Evolutionary conservation across 1,284 basidiomycete genomes (phyloP), one percentile per base, ranked within the genome.

Genomic region (Cystobasidiaceae sp.): DNA sequence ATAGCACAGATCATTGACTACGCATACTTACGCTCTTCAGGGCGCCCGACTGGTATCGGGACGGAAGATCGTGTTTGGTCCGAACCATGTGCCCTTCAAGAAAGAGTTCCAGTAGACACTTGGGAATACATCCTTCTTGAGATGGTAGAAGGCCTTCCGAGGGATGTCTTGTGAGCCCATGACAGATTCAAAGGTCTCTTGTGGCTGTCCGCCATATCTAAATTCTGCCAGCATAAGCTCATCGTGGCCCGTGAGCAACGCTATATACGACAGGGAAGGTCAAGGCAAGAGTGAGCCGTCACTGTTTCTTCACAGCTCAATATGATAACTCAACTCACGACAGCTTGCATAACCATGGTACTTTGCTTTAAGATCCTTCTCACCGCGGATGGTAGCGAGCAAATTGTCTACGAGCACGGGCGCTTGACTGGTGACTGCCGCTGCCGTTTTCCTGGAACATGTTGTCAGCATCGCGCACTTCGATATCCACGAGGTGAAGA

Each of bases 401-500:
- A 97, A 77, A 79, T 97, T 98, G 78, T 94, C 89, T 0, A 88
- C 85, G 52, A 97, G 81, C 1, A 98, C 87, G n/a, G 94, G 94
- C 0, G 89, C 86, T 77, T 98, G 90, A 0, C 84, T 85, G 1
- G 89, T 92, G 73, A 97, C 89, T 0, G 93, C 94, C 2, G 94
- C 93, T 0, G 89, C 90, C 0, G 94, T 98, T 82, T 96, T 98
- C 3, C 54, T 56, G 37, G 15, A 8, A 17, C 11, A 2, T 5
- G n/a, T n/a, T n/a, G n/a, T n/a, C n/a, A n/a, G n/a, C n/a, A n/a
- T n/a, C n/a, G n/a, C n/a, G n/a, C n/a, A n/a, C n/a, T n/a, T n/a
- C n/a, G n/a, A n/a, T n/a, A n/a, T n/a, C n/a, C n/a, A n/a, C n/a
- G 4, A 17, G 28, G 41, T 5, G 39, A 34, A 17, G 15, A 1